Evolutionary conservation across 768 basidiomycete genomes (phyloP).

Genomic region (Paxillus ammoniavirescens): DNA sequence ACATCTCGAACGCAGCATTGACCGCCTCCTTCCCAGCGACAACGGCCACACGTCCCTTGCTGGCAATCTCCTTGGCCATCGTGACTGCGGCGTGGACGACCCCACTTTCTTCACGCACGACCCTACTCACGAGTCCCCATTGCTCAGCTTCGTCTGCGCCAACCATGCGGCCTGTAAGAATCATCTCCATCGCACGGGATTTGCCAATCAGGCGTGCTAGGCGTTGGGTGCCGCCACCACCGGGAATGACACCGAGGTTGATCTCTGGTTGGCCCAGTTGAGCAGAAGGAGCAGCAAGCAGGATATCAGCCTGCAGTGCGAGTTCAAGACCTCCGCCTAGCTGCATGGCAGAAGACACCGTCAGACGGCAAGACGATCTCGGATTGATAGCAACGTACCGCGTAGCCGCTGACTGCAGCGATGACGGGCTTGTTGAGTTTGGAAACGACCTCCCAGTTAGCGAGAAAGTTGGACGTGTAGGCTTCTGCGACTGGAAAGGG

Average conservation of each 20-base stretch:
- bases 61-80: slow-evolving; percentile 75
- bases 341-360: slow-evolving; percentile 38
- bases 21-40: slow-evolving; percentile 93
- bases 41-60: slow-evolving; percentile 74
- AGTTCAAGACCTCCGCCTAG: slow-evolving; percentile 97
- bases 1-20: slow-evolving; percentile 87
- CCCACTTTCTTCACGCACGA: slow-evolving; percentile 68
- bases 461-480: slow-evolving; percentile 82
- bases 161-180: slow-evolving; percentile 83
- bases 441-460: slow-evolving; percentile 75
- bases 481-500: slow-evolving; percentile 68
- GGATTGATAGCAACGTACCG: slow-evolving; percentile 48
- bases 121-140: slow-evolving; percentile 86
- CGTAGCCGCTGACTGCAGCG: slow-evolving; percentile 93
- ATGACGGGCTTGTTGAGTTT: slow-evolving; percentile 89
- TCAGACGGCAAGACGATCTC: not conserved
- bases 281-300: slow-evolving; percentile 86
- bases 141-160: slow-evolving; percentile 76
- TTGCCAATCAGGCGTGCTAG: slow-evolving; percentile 86
- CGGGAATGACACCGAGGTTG: slow-evolving; percentile 92
- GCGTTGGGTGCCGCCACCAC: slow-evolving; percentile 92
- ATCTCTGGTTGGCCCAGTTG: slow-evolving; percentile 97
- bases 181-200: slow-evolving; percentile 91
- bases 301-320: slow-evolving; percentile 95
- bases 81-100: slow-evolving; percentile 86